These are phyloP conservation scores for Aphanocladium album DNA, from an alignment of 2,329 filamentous ascomycete species.

Conservation along the genomic window DNA sequence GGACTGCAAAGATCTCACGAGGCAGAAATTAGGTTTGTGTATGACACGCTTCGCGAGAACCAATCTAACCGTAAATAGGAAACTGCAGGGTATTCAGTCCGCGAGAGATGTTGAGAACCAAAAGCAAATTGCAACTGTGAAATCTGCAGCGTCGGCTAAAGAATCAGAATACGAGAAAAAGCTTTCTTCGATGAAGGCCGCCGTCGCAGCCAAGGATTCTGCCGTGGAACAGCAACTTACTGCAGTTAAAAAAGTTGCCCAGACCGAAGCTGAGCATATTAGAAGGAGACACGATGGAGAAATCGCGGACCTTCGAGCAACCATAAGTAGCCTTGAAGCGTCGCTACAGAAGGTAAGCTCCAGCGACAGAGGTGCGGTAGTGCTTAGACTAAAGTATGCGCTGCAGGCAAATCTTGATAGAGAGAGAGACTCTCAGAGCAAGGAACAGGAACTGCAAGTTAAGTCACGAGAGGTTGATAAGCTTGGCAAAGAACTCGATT, in stretches of 20 bases:
- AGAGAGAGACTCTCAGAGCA: constrained; percentile 38
- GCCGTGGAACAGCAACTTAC: constrained; percentile 38
- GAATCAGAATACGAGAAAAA: constrained; percentile 32
- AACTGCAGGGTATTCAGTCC: constrained; percentile 28
- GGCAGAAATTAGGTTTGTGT: constrained; percentile 51
- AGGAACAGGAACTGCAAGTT: constrained; percentile 51
- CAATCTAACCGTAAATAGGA: constrained; percentile 21
- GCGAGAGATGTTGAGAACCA: constrained; percentile 25
- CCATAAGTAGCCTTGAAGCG: constrained; percentile 56
- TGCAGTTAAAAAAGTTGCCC: constrained; percentile 41
- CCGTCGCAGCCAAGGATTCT: constrained; percentile 17
- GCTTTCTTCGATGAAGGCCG: neutral
- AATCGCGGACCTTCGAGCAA: constrained; percentile 56
- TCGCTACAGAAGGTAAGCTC: constrained; percentile 52
- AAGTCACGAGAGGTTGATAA: neutral
- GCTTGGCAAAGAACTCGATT: constrained; percentile 36
- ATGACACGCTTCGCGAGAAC: neutral
- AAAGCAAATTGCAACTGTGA: constrained; percentile 20
- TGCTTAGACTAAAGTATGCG: neutral
- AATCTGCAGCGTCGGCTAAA: constrained; percentile 20
- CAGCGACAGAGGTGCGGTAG: neutral
- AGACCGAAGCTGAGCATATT: constrained; percentile 45
- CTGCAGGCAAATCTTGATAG: constrained; percentile 43
- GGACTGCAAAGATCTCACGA: constrained; percentile 66
- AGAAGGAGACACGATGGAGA: constrained; percentile 53